Base-by-base conservation (phyloP, 805 yeast species). In the Ogataea ganodermae region DNA sequence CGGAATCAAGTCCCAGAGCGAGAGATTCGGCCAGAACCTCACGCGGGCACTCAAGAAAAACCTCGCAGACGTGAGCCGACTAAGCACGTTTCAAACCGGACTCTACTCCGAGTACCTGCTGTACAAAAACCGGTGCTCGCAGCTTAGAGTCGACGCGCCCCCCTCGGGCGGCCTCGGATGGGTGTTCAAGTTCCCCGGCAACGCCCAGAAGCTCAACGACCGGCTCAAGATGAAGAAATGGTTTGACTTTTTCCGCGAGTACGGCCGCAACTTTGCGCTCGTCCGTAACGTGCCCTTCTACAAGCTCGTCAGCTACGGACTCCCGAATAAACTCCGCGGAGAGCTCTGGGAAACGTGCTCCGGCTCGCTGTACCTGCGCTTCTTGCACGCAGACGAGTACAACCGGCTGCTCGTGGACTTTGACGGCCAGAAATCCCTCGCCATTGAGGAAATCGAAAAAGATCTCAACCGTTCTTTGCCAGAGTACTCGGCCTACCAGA, bases 381-480 rank as follows among this genome's bases (percentile, higher is more conserved):
- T 82, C 59, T 79, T 80, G 44, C 73, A 85, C 57, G 75, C 74
- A 10, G 79, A 76, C 0, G 81, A 79, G 38, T 94, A 91, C 65
- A 63, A 72, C 35, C 65, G 69, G 26, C 55, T 91, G 6, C 71
- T 90, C 42, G 73, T 71, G 2, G 83, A 80, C 14, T 83, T 87
- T 61, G 75, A 70, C 26, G 86, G 82, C 3, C 79, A 83, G 48
- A 71, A 71, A 1, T 86, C 97, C 0, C 71, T 86, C 41, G 98
- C 99, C 1, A 84, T 91, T 32, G 99, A 94, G 53, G 99, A 94
- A 61, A 94, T 94, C 51, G 97, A 91, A 63, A 94, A 95, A 64
- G 99, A 94, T 68, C 76, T 94, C 59, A 90, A 92, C 62, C 76
- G 99, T 48, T 91, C 97, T 0, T 68, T 94, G 43, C 99, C 99